phyloP scores from a whole-genome alignment of 2,329 filamentous ascomycete species.

The Calcarisporium arbuscula region DNA sequence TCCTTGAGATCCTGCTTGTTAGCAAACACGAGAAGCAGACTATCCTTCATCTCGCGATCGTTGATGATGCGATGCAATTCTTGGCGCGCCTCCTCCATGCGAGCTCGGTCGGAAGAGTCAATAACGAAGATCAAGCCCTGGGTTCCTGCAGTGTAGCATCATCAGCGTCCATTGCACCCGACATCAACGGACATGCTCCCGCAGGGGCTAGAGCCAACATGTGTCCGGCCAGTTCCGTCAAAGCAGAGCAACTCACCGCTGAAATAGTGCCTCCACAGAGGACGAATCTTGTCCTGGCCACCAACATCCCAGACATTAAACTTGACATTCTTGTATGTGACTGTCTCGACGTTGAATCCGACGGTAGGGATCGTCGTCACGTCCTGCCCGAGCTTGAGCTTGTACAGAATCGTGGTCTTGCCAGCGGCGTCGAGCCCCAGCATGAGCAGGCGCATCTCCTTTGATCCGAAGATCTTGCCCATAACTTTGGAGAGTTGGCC shows the following conservation, averaged over 20 bases:
- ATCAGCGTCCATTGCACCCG: slow-evolving; percentile 1
- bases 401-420: slow-evolving; percentile 99
- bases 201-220: neutral
- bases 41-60: slow-evolving; percentile 96
- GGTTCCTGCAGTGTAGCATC: slow-evolving; percentile 55
- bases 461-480: slow-evolving; percentile 98
- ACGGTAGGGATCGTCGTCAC: slow-evolving; percentile 98
- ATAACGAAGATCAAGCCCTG: slow-evolving; percentile 99
- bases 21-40: slow-evolving; percentile 87
- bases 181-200: no score
- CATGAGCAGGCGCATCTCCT: slow-evolving; percentile 99
- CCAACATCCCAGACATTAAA: slow-evolving; percentile 99
- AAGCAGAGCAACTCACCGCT: slow-evolving; percentile 47
- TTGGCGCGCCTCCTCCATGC: slow-evolving; percentile 87
- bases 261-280: slow-evolving; percentile 97
- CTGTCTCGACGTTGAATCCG: slow-evolving; percentile 98
- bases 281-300: slow-evolving; percentile 97
- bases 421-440: slow-evolving; percentile 94
- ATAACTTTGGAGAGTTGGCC: slow-evolving; percentile 92
- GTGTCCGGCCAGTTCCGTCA: neutral
- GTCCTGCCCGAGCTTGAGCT: slow-evolving; percentile 96
- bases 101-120: slow-evolving; percentile 84
- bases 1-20: slow-evolving; percentile 97
- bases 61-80: slow-evolving; percentile 97
- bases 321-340: slow-evolving; percentile 98